phyloP scores from a whole-genome alignment of 768 basidiomycete genomes.

The Termitomyces sp. region DNA sequence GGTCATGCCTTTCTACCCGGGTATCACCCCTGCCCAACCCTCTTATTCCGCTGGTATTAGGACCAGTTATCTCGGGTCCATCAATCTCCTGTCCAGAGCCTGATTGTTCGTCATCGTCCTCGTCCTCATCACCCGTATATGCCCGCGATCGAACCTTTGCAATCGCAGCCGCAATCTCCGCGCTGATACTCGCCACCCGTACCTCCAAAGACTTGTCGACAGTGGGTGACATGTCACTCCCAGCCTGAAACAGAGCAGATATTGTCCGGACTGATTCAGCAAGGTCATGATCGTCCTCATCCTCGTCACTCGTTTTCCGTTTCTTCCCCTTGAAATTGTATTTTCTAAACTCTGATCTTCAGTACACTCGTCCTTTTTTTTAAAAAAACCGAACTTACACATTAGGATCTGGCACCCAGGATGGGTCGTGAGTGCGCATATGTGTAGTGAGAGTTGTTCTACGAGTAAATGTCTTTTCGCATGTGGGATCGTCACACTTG shows the following conservation, averaged over 20 bases:
- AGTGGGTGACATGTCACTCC: conserved; percentile 23
- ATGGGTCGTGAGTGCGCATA: conserved; percentile 83
- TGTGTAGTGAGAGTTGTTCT: conserved; percentile 81
- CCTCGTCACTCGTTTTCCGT: conserved; percentile 43
- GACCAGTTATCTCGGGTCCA: conserved; percentile 44
- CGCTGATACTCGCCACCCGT: conserved; percentile 72
- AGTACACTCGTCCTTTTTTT: neutral
- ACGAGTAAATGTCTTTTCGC: conserved; percentile 85
- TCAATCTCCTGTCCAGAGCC: conserved; percentile 49
- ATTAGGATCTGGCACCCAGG: conserved; percentile 80
- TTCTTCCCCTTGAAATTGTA: conserved; percentile 78
- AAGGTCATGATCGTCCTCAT: conserved; percentile 56
- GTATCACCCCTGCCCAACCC: conserved; percentile 27
- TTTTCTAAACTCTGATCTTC: conserved; percentile 37
- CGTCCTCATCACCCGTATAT: conserved; percentile 43
- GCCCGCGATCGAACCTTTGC: conserved; percentile 63
- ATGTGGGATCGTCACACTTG: conserved; percentile 77
- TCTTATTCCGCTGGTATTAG: conserved; percentile 60
- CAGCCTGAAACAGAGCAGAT: conserved; percentile 60
- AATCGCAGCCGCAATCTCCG: conserved; percentile 75
- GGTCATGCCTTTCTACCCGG: conserved; percentile 20
- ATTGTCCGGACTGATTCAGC: conserved; percentile 74
- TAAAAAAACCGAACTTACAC: conserved; percentile 44
- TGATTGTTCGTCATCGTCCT: conserved; percentile 43
- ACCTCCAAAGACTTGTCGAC: conserved; percentile 51